Evolutionary conservation across 257 asterid species (phyloP), one percentile per base, ranked within the genome.

Genomic region (Knoxia roxburghii): DNA sequence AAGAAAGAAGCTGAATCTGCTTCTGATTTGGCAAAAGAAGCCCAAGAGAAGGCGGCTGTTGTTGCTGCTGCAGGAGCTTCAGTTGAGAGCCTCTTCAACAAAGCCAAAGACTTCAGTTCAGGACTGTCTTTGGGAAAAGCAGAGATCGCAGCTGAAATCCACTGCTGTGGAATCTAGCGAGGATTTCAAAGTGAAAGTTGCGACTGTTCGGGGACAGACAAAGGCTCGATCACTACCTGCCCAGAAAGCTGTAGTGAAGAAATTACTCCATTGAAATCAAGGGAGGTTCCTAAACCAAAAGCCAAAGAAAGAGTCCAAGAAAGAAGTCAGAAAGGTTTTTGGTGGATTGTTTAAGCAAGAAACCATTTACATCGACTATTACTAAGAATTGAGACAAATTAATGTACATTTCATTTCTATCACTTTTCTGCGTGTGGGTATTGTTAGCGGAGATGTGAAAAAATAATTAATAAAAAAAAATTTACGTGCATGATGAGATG

Each of bases 331-430:
- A 73, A 86, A 91, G 73, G 82, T 89, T 54, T 89, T 91, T 76
- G 96, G 98, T 1, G 98, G 96, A 26, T 71, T 89, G 75, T 91
- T 91, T 82, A 69, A 84, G 84, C 98, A 91, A 78, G 97, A 91
- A 82, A 91, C 97, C 78, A 89, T 91, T 80, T 91, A 91, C 66
- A 80, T 90, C 7, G 98, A 89, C 73, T 95, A 91, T 72, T 94
- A 87, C 72, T 86, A 72, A 85, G 76, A 52, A 17, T n/a, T n/a
- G 13, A 6, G 26, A 50, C 56, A 20, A 14, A n/a, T n/a, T n/a
- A 46, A 26, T 37, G 39, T 27, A 45, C 17, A 46, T 69, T 65
- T 55, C 52, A 48, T 26, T 46, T 51, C 61, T 67, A n/a, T n/a
- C n/a, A n/a, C n/a, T n/a, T n/a, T n/a, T n/a, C n/a, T n/a, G n/a